Evolutionary conservation across 192 early-diverging fungal species (phyloP).

Genomic region (Rhizoclosmatium sp.): DNA sequence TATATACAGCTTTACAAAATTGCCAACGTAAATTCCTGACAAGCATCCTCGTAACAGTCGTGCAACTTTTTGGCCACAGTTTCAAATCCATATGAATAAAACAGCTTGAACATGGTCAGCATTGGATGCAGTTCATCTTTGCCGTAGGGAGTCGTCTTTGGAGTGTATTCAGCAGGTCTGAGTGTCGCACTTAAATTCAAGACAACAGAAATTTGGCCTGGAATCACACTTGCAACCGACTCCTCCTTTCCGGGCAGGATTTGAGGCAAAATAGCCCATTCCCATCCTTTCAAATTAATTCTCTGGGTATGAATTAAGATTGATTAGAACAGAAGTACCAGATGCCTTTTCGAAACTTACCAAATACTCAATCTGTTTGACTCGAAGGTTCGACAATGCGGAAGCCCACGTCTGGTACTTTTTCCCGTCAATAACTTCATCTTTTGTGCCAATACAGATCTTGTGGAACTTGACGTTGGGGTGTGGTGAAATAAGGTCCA

Average conservation of each 20-base stretch:
- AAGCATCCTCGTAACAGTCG: neutral
- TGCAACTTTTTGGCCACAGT: conserved; percentile 6
- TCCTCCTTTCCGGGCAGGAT: neutral
- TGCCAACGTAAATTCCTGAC: conserved; percentile 1
- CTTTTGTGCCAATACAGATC: neutral
- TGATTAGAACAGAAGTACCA: too few species aligned
- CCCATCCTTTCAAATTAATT: neutral
- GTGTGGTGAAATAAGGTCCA: neutral
- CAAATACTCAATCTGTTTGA: neutral
- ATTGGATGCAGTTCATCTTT: conserved; percentile 7
- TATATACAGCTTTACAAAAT: too few species aligned
- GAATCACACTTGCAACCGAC: neutral
- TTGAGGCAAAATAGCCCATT: conserved; percentile 17
- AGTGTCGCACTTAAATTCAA: neutral
- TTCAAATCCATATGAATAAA: neutral
- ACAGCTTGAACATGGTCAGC: neutral
- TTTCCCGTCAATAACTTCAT: conserved; percentile 2
- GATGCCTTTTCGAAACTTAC: neutral
- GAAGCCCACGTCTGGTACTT: conserved; percentile 1
- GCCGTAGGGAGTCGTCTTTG: neutral
- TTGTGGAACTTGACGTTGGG: conserved; percentile 10
- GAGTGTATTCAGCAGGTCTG: neutral
- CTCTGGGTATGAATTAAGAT: too few species aligned
- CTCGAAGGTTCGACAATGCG: neutral
- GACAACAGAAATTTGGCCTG: conserved; percentile 3